Conservation (phyloP, 2,329 filamentous ascomycete species). For the Chaetomiaceae sp. region DNA sequence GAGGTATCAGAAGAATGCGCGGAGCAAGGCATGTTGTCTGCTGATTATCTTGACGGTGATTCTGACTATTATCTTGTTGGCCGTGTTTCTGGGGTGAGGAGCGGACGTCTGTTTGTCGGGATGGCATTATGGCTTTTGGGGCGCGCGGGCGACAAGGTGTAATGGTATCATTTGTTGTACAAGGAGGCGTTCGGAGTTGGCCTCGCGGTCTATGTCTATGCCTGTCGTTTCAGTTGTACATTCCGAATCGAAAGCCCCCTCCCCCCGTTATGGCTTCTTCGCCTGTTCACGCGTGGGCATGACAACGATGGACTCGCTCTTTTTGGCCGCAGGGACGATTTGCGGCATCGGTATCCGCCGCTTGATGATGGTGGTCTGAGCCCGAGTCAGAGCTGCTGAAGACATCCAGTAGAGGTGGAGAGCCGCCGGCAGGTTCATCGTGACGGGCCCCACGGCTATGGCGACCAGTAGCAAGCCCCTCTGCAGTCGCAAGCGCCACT, state of each 20-base stretch:
- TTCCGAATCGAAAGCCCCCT: neutral
- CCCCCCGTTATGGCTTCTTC: neutral
- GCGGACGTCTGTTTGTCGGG: neutral
- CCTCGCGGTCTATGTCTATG: slow-evolving; percentile 9
- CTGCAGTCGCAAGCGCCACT: slow-evolving; percentile 25
- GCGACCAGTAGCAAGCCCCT: slow-evolving; percentile 31
- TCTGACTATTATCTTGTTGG: slow-evolving; percentile 81
- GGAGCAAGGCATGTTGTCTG: slow-evolving; percentile 91
- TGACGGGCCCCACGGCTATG: slow-evolving; percentile 34
- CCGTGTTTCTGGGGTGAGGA: slow-evolving; percentile 68
- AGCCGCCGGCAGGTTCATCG: slow-evolving; percentile 39
- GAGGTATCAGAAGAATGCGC: slow-evolving; percentile 89
- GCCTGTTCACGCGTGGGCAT: slow-evolving; percentile 8
- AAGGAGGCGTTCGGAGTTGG: slow-evolving; percentile 18
- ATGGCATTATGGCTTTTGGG: neutral
- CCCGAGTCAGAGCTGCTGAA: slow-evolving; percentile 29
- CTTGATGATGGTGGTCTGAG: slow-evolving; percentile 24
- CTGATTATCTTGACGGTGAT: slow-evolving; percentile 85
- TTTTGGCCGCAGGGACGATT: slow-evolving; percentile 5
- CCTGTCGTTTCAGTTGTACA: slow-evolving; percentile 8
- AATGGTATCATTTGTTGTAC: slow-evolving; percentile 13
- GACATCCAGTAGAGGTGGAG: slow-evolving; percentile 43
- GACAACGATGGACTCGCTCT: neutral
- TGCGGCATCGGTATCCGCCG: slow-evolving; percentile 21
- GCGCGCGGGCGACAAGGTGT: slow-evolving; percentile 1